Percentiles rank a stretch among this genome's conserved stretches.
phyloP scores from a whole-genome alignment of 2,329 filamentous ascomycete genomes.

The Beauveria asiatica region DNA sequence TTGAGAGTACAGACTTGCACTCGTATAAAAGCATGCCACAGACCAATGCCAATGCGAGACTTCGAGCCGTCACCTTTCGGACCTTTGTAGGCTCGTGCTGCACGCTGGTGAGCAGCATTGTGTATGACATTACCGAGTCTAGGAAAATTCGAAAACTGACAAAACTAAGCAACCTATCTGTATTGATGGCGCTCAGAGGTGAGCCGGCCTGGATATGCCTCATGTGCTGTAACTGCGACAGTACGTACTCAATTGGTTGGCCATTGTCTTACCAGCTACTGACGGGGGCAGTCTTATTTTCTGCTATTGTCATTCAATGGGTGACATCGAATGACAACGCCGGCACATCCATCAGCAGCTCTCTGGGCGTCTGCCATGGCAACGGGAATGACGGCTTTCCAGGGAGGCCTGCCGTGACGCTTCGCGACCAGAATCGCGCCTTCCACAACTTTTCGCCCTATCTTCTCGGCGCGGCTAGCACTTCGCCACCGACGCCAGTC shows the following conservation, averaged over 20 bases:
- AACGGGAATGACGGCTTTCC: conserved; percentile 1
- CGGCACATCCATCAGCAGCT: conserved; percentile 21
- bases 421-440: not conserved
- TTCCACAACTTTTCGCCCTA: not conserved
- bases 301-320: conserved; percentile 54
- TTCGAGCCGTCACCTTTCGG: conserved; percentile 45
- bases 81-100: conserved; percentile 51
- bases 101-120: conserved; percentile 49
- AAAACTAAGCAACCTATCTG: conserved; percentile 44
- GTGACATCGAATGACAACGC: conserved; percentile 40
- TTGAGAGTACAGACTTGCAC: conserved; percentile 37
- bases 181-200: conserved; percentile 49
- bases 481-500: conserved; percentile 14
- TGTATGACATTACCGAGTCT: conserved; percentile 29
- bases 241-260: conserved; percentile 27
- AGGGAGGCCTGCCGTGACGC: not conserved
- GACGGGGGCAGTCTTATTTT: conserved; percentile 44
- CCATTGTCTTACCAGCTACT: not conserved
- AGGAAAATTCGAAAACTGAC: not conserved
- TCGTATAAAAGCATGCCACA: conserved; percentile 41
- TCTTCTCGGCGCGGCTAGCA: not conserved
- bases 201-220: conserved; percentile 59
- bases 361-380: conserved; percentile 9
- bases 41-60: conserved; percentile 30
- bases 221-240: conserved; percentile 56